Percentiles rank a stretch among this genome's conserved stretches.
Evolutionary conservation across 164 flowering plant genomes (phyloP).

Genomic region (Tetracentron sinense): DNA sequence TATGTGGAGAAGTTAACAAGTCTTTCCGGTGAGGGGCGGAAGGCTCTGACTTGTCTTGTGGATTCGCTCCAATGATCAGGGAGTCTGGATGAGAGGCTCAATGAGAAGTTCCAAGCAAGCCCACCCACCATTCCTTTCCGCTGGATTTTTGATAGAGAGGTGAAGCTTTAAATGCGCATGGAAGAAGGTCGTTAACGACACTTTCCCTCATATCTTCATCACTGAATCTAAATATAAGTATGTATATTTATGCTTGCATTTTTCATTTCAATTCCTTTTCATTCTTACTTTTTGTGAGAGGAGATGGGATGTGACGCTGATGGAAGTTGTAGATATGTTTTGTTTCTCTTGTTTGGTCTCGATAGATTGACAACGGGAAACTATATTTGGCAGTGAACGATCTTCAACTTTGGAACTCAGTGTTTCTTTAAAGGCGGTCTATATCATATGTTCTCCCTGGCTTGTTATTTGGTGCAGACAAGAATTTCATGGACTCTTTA

Average conservation of each 20-base stretch:
- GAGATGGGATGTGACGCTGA: background rate
- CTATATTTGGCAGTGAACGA: background rate
- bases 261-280: background rate
- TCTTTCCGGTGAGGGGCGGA: constrained; percentile 55
- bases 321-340: background rate
- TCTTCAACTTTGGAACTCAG: background rate
- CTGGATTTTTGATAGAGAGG: constrained; percentile 60
- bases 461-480: no score
- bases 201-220: no score
- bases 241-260: background rate
- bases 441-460: no score
- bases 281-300: background rate
- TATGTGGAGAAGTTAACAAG: constrained; percentile 53
- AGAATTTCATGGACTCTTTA: no score
- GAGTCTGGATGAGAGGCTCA: constrained; percentile 48
- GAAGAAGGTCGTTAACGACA: constrained; percentile 9
- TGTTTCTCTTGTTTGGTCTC: background rate
- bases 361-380: no score
- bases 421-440: no score
- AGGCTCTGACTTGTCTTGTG: constrained; percentile 68
- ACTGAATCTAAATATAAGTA: background rate
- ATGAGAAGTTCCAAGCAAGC: constrained; percentile 38
- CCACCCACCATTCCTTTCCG: constrained; percentile 44
- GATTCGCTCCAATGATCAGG: constrained; percentile 50
- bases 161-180: constrained; percentile 30